Conservation (phyloP, 2,329 filamentous ascomycete genomes). For the Fragosphaeria purpurea region DNA sequence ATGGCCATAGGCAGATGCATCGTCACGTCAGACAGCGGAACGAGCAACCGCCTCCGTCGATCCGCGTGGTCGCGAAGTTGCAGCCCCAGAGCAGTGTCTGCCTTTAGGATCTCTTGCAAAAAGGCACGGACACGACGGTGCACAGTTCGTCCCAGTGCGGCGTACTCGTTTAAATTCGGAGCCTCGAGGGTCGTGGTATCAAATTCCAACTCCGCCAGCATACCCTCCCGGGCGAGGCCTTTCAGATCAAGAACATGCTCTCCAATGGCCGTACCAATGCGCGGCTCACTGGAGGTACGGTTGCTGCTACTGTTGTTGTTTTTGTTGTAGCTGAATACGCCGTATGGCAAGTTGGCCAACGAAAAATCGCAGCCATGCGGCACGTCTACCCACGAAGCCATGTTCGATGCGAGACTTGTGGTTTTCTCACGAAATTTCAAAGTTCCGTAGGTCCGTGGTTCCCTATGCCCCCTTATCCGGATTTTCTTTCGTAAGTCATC, state of each 20-base stretch:
- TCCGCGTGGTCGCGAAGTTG: background rate
- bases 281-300: background rate
- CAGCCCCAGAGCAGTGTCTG: background rate
- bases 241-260: background rate
- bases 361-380: slow-evolving; percentile 4
- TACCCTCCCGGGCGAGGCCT: background rate
- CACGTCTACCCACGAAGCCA: slow-evolving; percentile 3
- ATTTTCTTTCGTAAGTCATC: too few species aligned
- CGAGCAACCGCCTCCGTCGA: background rate
- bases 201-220: background rate
- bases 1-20: slow-evolving; percentile 7
- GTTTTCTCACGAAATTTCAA: too few species aligned
- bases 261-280: slow-evolving; percentile 1
- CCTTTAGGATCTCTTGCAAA: background rate
- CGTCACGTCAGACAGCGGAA: background rate
- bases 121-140: background rate
- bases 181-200: background rate
- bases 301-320: background rate
- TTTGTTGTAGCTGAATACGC: slow-evolving; percentile 1
- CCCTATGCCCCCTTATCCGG: too few species aligned
- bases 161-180: slow-evolving; percentile 4
- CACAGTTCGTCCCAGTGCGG: background rate
- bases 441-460: too few species aligned
- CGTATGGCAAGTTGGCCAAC: slow-evolving; percentile 7
- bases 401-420: too few species aligned